Percentiles rank a stretch among this genome's conserved stretches.
These are phyloP conservation scores for Neopestalotiopsis sp. DNA, from an alignment of 2,329 filamentous ascomycete species.

Conservation along the genomic window DNA sequence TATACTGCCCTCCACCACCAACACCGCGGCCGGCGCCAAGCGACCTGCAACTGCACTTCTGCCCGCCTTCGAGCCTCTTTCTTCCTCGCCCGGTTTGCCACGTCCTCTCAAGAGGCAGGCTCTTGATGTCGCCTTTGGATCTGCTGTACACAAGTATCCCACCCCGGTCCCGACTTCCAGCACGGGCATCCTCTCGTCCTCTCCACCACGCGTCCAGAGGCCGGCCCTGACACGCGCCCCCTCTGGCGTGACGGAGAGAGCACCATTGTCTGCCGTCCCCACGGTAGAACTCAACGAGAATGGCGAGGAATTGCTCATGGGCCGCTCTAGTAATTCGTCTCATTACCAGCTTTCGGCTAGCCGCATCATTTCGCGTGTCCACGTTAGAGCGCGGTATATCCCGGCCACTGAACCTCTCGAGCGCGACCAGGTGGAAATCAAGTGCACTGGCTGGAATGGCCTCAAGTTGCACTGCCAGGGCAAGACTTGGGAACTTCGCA, in stretches of 20 bases:
- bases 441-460: conserved; percentile 96
- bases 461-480: conserved; percentile 91
- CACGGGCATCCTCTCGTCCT: conserved; percentile 88
- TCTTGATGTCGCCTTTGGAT: conserved; percentile 40
- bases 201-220: conserved; percentile 68
- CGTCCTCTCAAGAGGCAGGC: conserved; percentile 73
- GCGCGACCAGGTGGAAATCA: conserved; percentile 81
- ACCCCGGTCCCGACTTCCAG: conserved; percentile 94
- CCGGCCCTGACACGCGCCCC: conserved; percentile 64
- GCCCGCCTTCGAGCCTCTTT: conserved; percentile 79
- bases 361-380: conserved; percentile 89
- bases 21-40: conserved; percentile 56
- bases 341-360: conserved; percentile 93
- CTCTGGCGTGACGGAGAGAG: conserved; percentile 75
- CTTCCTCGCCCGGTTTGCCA: conserved; percentile 77
- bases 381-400: conserved; percentile 87
- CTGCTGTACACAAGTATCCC: conserved; percentile 75
- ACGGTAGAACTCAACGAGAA: conserved; percentile 80
- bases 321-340: conserved; percentile 93
- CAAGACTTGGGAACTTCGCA: conserved; percentile 81
- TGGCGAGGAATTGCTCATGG: conserved; percentile 85
- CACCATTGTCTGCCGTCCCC: conserved; percentile 84
- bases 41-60: conserved; percentile 71
- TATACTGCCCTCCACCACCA: conserved; percentile 23
- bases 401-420: conserved; percentile 71